Evolutionary conservation across 805 yeast genomes (phyloP).

Genomic region (Brettanomyces naardenensis): DNA sequence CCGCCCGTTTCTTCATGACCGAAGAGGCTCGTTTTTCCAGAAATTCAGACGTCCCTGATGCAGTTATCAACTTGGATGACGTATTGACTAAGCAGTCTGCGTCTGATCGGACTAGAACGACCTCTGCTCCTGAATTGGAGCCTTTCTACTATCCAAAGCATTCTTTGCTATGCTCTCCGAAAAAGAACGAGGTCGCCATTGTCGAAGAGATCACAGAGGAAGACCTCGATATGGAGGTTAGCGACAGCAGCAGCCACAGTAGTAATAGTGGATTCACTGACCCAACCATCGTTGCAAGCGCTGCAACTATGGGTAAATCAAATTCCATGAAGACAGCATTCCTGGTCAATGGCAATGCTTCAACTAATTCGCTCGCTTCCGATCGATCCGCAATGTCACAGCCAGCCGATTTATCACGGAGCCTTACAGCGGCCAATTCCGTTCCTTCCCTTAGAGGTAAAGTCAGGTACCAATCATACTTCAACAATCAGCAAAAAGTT

Average conservation of each 20-base stretch:
- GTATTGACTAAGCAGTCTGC: slow-evolving; percentile 14
- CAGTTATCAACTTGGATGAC: slow-evolving; percentile 28
- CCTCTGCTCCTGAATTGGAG: slow-evolving; percentile 9
- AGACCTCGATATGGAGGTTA: not conserved
- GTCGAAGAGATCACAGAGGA: slow-evolving; percentile 25
- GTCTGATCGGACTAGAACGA: slow-evolving; percentile 3
- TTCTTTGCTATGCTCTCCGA: slow-evolving; percentile 24
- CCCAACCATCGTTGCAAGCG: not conserved
- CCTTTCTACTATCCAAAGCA: slow-evolving; percentile 20
- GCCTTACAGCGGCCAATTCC: not conserved
- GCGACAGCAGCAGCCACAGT: not conserved
- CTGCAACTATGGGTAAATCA: not conserved
- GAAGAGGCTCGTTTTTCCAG: slow-evolving; percentile 23
- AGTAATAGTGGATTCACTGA: not conserved
- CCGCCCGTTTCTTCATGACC: slow-evolving; percentile 19
- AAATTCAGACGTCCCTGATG: slow-evolving; percentile 23
- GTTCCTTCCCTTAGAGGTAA: slow-evolving; percentile 1
- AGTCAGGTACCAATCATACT: slow-evolving; percentile 25
- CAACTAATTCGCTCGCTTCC: not conserved
- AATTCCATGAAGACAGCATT: not conserved
- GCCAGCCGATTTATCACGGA: too few relatives aligned
- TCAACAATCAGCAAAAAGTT: slow-evolving; percentile 17
- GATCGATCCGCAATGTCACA: not conserved
- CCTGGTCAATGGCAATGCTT: not conserved
- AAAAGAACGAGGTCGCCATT: slow-evolving; percentile 23